Percentiles rank a stretch among this genome's conserved stretches.
Conservation (phyloP, 768 basidiomycete genomes). For the Amanita thiersii region DNA sequence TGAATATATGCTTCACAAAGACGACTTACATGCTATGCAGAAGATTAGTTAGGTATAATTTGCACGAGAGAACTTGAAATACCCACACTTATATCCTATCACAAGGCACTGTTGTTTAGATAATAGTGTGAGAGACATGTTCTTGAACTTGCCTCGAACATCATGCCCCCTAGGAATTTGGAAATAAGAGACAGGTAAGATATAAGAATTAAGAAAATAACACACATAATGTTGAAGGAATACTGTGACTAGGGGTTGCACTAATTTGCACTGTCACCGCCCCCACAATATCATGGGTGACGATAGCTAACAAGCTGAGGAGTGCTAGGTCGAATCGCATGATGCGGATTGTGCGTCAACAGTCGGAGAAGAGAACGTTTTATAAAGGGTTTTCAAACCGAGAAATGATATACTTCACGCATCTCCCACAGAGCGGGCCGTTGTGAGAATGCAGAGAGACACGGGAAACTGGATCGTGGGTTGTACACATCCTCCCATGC, state of each 20-base stretch:
- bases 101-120: not conserved
- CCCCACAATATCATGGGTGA: no score
- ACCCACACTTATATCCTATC: not conserved
- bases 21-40: not conserved
- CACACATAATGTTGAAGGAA: conserved; percentile 47
- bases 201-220: conserved; percentile 4
- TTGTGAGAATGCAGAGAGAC: conserved; percentile 22
- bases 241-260: conserved; percentile 39
- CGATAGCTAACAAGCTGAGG: no score
- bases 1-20: not conserved
- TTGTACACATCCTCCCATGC: no score
- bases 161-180: conserved; percentile 28
- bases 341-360: not conserved
- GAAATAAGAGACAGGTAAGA: not conserved
- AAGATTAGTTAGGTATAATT: not conserved
- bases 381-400: not conserved
- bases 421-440: not conserved
- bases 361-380: not conserved
- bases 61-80: not conserved
- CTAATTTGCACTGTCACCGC: conserved; percentile 29
- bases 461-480: no score
- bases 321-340: not conserved
- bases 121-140: not conserved
- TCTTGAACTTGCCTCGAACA: not conserved
- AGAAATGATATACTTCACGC: not conserved